Evolutionary conservation across 2,329 filamentous ascomycete genomes (phyloP).

Genomic region (Pezicula neosporulosa): DNA sequence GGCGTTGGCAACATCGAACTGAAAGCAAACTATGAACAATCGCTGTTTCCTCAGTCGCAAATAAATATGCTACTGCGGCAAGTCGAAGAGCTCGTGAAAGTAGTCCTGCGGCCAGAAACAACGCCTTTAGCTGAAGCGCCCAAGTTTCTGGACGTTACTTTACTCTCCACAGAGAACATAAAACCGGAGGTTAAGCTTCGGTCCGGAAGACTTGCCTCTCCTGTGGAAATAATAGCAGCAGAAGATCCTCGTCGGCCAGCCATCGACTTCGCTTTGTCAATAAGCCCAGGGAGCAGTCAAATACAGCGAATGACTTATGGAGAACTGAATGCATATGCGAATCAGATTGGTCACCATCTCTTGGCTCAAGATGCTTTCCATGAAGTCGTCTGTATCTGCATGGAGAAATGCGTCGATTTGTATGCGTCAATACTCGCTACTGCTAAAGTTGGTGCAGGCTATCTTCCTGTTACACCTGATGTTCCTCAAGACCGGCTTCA

Average conservation of each 20-base stretch:
- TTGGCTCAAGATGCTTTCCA: slow-evolving; percentile 41
- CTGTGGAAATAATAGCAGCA: slow-evolving; percentile 25
- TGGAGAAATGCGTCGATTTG: slow-evolving; percentile 72
- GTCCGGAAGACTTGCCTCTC: slow-evolving; percentile 18
- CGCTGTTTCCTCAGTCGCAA: slow-evolving; percentile 51
- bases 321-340: slow-evolving; percentile 61
- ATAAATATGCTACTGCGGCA: slow-evolving; percentile 56
- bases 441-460: slow-evolving; percentile 72
- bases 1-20: slow-evolving; percentile 38
- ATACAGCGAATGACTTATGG: slow-evolving; percentile 55
- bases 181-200: slow-evolving; percentile 9
- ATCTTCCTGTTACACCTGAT: slow-evolving; percentile 75
- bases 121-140: slow-evolving; percentile 10
- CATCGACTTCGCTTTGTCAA: slow-evolving; percentile 56
- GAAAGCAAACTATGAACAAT: slow-evolving; percentile 51
- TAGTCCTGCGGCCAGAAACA: slow-evolving; percentile 29
- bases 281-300: slow-evolving; percentile 33
- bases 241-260: slow-evolving; percentile 52
- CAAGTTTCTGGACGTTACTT: slow-evolving; percentile 3
- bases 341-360: slow-evolving; percentile 59
- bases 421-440: slow-evolving; percentile 74
- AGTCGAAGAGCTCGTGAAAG: slow-evolving; percentile 48
- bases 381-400: slow-evolving; percentile 66
- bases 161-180: slow-evolving; percentile 26
- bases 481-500: slow-evolving; percentile 59